Base-by-base conservation (phyloP, 2,329 filamentous ascomycete genomes). In the Westerdykella ornata region DNA sequence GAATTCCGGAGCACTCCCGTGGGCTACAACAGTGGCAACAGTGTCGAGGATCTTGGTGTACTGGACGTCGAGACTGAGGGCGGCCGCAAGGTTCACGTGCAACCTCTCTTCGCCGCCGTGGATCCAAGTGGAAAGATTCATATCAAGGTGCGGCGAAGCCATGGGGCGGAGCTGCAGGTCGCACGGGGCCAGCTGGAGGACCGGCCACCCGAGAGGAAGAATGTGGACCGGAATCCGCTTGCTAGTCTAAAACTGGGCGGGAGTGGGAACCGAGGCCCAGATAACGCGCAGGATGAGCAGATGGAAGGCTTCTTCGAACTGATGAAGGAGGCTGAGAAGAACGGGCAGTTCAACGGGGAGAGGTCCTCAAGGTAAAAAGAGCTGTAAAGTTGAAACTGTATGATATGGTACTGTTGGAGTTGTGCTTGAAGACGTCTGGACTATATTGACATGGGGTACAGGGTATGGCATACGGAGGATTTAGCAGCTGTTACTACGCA, bases 11-110 rank as follows among this genome's bases (percentile, higher is more conserved):
- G 53, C 22, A 65, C 62, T 18, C 45, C 47, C 38, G 41, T 28
- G 42, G 40, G 40, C 33, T n/a, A 15, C 26, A 35, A 12, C 8
- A 30, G 13, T 1, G 11, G 13, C 15, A 31, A 29, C 14, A n/a
- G n/a, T 20, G 52, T 62, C 32, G 59, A 66, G 19, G 66, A 69
- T 2, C 59, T 68, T 2, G 72, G 73, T 17, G 49, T 70, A 31
- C 59, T 68, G 2, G 72, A 73, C 17, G 49, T 70, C 31, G 65
- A 39, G 46, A 63, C 50, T 5, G 58, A 61, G 1, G 75, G 75
- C 35, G 76, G 76, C 40, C 69, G 68, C 42, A 79, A 77, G 51
- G 60, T 77, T 41, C 72, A 68, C 65, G 72, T 76, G 17, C 66
- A 69, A 14, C 71, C 75, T 1, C 58, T 64, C 33, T 68, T 66